Base-by-base conservation (phyloP, 2,329 filamentous ascomycete genomes). In the Penicillium hordei region DNA sequence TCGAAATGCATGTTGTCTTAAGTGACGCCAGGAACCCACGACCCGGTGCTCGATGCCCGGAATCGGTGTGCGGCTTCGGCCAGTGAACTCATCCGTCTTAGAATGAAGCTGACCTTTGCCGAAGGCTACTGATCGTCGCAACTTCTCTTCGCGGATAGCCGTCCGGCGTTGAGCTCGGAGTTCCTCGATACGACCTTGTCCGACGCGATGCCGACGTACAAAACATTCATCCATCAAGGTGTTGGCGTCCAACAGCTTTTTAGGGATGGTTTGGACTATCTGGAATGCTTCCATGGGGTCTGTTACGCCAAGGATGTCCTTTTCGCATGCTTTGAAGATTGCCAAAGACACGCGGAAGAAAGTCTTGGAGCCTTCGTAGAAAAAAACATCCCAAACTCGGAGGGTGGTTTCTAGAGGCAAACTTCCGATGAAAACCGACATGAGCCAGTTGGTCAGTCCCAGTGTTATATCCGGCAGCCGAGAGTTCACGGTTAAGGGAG, bases 201-300 rank as follows among this genome's bases (percentile, higher is more conserved):
- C 92, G 19, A 97, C 79, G 67, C 92, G 88, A 68, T 92, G 90
- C 48, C 89, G 85, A 42, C 90, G 86, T 64, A 87, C 86, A 72
- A 94, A 93, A 63, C 90, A 95, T 9, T 90, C 83, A 63, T 96
- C 91, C 79, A 96, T 85, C 15, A 97, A 78, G 2, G 79, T 79
- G 67, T 95, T 96, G 54, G 89, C 89, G 73, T 97, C 91, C 21
- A 97, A 75, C 68, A 96, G 83, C 53, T 84, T 84, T 52, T 93
- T 84, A 0, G 93, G 93, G 31, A 96, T 86, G 1, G 87, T 87
- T 78, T 97, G 93, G 29, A 97, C 92, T 3, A 96, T 87, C 70
- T 95, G 91, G 74, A 97, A 97, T 68, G 97, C 91, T 77, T 97
- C 93, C 87, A 96, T 95, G 0, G 92, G 90, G 69, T 96, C 93